Evolutionary conservation across 129 eudicot species (phyloP), one percentile per base, ranked within the genome.

Genomic region (Pulicaria dysenterica): DNA sequence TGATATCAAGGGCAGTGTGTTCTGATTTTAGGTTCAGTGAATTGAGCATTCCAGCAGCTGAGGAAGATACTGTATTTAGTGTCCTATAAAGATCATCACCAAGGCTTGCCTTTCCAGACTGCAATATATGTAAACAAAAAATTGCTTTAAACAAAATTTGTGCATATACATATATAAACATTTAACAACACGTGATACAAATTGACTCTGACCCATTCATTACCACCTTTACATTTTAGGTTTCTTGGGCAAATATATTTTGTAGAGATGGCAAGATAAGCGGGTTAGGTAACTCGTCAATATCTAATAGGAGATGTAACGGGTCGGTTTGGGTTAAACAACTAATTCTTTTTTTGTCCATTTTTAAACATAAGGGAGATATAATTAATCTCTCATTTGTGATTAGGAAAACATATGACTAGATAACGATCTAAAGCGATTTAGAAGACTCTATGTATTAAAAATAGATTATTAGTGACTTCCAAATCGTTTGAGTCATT

Each of bases 71-170:
- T 40, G 85, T 72, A 51, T 78, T 72, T 50, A 95, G 45, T 71
- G 81, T 73, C 62, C 69, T 86, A 80, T 86, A 88, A 14, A 95
- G 89, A 55, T 90, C 97, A 61, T 88, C 97, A 8, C 99, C 96
- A 16, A 90, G 83, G 72, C 89, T 83, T 38, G 86, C 88, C 83
- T 77, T 95, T 67, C 89, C 91, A 2, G 95, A 84, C 99, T 95
- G 85, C 58, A 81, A 44, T 47, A 73, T 19, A 67, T 69, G 51
- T 12, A 67, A 38, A 69, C 14, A 6, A 44, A 17, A 53, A 75
- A 44, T 38, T 11, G 1, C 31, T n/a, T n/a, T n/a, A 58, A 59
- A 34, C 3, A 11, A 38, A 78, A 64, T 45, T 13, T 12, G 58
- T 64, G 11, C 16, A 56, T 36, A 51, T 67, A 70, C 37, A 41